These are phyloP conservation scores for Colletotrichum eleusines DNA, from an alignment of 2,329 filamentous ascomycete genomes.

Conservation along the genomic window DNA sequence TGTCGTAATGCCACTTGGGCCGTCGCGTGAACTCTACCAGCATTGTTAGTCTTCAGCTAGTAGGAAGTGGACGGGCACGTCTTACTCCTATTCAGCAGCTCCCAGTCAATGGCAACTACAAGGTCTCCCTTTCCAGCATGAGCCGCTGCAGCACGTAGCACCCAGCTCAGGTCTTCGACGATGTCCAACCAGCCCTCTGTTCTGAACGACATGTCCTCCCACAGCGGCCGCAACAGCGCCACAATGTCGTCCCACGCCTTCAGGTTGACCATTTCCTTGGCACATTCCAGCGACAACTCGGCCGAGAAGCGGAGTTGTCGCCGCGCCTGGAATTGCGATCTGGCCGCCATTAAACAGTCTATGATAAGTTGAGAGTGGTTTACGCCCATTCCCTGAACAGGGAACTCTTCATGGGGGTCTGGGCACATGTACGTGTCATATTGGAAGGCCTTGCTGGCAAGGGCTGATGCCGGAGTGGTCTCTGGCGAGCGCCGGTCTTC, in stretches of 20 bases:
- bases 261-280: slow-evolving; percentile 64
- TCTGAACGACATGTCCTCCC: slow-evolving; percentile 68
- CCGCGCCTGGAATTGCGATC: slow-evolving; percentile 65
- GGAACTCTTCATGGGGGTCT: slow-evolving; percentile 70
- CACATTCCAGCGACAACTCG: slow-evolving; percentile 69
- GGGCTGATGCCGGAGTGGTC: slow-evolving; percentile 58
- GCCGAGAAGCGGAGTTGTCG: slow-evolving; percentile 65
- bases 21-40: slow-evolving; percentile 62
- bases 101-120: slow-evolving; percentile 74
- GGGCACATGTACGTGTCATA: slow-evolving; percentile 78
- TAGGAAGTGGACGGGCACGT: not conserved
- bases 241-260: slow-evolving; percentile 67
- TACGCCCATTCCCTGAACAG: slow-evolving; percentile 62
- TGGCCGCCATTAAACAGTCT: slow-evolving; percentile 63
- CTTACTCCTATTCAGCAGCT: slow-evolving; percentile 70
- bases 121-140: slow-evolving; percentile 65
- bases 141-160: slow-evolving; percentile 68
- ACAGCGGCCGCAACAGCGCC: slow-evolving; percentile 66
- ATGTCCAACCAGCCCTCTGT: slow-evolving; percentile 71
- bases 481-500: slow-evolving; percentile 68
- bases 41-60: slow-evolving; percentile 43
- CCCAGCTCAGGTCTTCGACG: slow-evolving; percentile 71
- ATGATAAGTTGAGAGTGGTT: slow-evolving; percentile 69
- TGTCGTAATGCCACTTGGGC: slow-evolving; percentile 71
- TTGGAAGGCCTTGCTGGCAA: slow-evolving; percentile 64